A percentile compares a stretch with the other conserved stretches of the same genome.
Evolutionary conservation across 306 rosid species (phyloP).

Genomic region (Vicia villosa): DNA sequence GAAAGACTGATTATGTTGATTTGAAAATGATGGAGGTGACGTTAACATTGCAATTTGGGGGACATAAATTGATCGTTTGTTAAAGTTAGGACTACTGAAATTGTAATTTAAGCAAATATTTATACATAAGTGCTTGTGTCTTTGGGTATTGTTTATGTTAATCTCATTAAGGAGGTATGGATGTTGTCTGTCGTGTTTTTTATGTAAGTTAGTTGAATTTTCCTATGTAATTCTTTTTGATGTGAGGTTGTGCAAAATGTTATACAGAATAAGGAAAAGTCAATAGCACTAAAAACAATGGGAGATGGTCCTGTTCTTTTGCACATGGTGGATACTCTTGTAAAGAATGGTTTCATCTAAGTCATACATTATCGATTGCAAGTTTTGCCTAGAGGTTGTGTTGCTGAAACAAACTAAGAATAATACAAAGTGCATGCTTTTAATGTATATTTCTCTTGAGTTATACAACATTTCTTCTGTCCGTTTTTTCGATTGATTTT

Average conservation of each 20-base stretch:
- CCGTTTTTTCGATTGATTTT: no score
- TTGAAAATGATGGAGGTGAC: no score
- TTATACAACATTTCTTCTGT: no score
- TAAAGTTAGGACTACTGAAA: neutral
- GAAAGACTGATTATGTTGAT: no score
- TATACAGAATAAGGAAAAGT: constrained; percentile 86
- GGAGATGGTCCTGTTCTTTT: constrained; percentile 98
- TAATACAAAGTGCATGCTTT: no score
- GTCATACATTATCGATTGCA: no score
- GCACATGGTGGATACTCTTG: no score
- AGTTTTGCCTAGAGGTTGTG: no score
- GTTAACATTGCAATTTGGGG: constrained; percentile 9
- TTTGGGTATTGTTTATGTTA: constrained; percentile 14
- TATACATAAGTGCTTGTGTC: neutral
- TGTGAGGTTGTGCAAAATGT: constrained; percentile 33
- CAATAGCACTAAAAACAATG: constrained; percentile 88
- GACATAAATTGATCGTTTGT: neutral
- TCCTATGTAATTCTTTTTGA: constrained; percentile 24
- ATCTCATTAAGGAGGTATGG: constrained; percentile 16
- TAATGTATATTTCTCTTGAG: no score
- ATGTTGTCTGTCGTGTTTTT: constrained; percentile 21
- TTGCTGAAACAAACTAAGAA: no score
- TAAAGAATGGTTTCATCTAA: no score
- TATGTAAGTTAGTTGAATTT: constrained; percentile 26
- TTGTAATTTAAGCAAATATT: constrained; percentile 18